Evolutionary conservation across 495 filamentous ascomycete species (phyloP), one percentile per base, ranked within the genome.

Genomic region (Ascobolus immersus): DNA sequence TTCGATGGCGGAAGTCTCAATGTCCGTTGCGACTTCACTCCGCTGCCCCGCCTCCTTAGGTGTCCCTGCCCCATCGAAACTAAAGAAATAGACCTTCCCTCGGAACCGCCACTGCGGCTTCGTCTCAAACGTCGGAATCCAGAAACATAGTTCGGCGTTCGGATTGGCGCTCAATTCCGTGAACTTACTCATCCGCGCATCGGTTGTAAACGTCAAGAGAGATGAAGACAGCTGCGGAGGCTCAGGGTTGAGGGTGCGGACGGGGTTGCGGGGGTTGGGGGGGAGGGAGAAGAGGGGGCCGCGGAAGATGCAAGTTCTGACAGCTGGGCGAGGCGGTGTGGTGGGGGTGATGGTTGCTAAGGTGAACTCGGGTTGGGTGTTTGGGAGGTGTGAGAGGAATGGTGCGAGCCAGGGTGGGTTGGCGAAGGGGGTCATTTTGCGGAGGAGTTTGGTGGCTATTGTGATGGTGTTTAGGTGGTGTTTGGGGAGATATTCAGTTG

Each of bases 31-130:
- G 54, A 41, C 52, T 53, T 15, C 55, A 59, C 32, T 57, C 62
- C 3, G 53, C 32, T 3, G 48, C 48, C 3, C 50, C 44, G 1
- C 37, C 38, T 71, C 69, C 21, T 62, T 60, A 37, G 67, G 68
- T n/a, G 54, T 49, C 0, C 52, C 64, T 0, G n/a, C n/a, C n/a
- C n/a, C n/a, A n/a, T n/a, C n/a, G n/a, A n/a, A n/a, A n/a, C n/a
- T n/a, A n/a, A 82, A 54, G 0, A 77, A 53, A 47, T 61, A 81
- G 11, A 74, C 78, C 20, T 52, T 51, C 7, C 86, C 86, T 13
- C 66, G 60, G n/a, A 96, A 44, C 31, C 86, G 59, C 86, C 84
- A 94, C 57, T 94, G 84, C 21, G 64, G 71, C 51, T 57, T 62
- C 10, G 55, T 49, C 31, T 71, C 65, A 25, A 20, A 34, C 36